These are phyloP conservation scores for Alternaria postmessia DNA, from an alignment of 2,329 filamentous ascomycete species.

Conservation along the genomic window DNA sequence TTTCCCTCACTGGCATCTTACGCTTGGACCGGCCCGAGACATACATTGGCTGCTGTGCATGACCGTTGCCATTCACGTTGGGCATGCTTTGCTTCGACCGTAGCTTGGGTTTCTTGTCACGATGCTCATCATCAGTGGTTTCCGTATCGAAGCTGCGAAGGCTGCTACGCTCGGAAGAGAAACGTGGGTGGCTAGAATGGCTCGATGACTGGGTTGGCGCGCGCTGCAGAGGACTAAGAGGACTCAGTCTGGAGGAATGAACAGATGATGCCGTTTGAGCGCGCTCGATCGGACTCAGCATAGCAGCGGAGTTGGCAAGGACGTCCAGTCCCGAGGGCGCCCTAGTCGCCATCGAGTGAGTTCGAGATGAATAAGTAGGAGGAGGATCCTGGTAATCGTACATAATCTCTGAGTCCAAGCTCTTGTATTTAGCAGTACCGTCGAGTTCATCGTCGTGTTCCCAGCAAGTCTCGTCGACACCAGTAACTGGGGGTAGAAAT, in stretches of 20 bases:
- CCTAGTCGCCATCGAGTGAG: conserved; percentile 50
- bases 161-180: conserved; percentile 48
- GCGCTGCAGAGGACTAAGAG: conserved; percentile 23
- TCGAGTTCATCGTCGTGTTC: conserved; percentile 51
- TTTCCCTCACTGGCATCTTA: conserved; percentile 52
- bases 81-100: conserved; percentile 48
- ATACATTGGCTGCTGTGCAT: conserved; percentile 45
- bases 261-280: conserved; percentile 31
- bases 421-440: conserved; percentile 47
- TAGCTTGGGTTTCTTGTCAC: conserved; percentile 53
- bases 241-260: conserved; percentile 20
- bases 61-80: conserved; percentile 34
- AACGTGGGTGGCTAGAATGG: conserved; percentile 33
- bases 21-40: conserved; percentile 53
- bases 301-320: conserved; percentile 48
- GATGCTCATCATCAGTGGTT: conserved; percentile 50
- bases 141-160: conserved; percentile 50
- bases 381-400: conserved; percentile 54
- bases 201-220: conserved; percentile 24
- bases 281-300: conserved; percentile 46
- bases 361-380: conserved; percentile 53
- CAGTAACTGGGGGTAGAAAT: conserved; percentile 44
- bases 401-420: conserved; percentile 52
- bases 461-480: conserved; percentile 50
- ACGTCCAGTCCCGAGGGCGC: conserved; percentile 49